A percentile compares a stretch with the other conserved stretches of the same genome.
phyloP scores from a whole-genome alignment of 148 eudicot genomes.

The Linanthus parryae region DNA sequence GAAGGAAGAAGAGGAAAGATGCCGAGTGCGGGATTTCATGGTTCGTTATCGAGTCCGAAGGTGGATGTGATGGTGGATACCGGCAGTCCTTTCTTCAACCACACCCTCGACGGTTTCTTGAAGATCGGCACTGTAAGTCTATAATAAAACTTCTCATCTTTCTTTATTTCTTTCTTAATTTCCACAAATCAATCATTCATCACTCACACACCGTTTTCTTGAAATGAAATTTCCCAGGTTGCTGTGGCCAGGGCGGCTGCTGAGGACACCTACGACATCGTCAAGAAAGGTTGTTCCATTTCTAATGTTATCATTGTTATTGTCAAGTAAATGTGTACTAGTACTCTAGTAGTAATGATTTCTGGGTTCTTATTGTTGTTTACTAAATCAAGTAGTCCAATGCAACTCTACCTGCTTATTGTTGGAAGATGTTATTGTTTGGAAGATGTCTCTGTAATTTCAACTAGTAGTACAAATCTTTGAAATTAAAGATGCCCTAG shows the following conservation, averaged over 20 bases:
- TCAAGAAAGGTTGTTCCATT: conserved; percentile 37
- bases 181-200: too few species aligned
- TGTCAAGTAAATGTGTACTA: too few species aligned
- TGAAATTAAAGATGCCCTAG: too few species aligned
- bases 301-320: neutral
- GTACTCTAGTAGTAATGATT: too few species aligned
- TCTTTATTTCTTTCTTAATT: neutral
- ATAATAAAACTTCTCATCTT: neutral
- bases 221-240: too few species aligned
- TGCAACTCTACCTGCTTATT: too few species aligned
- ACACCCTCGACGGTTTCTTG: conserved; percentile 73
- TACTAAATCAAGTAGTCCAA: too few species aligned
- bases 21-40: conserved; percentile 48
- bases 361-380: too few species aligned
- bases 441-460: too few species aligned
- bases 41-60: conserved; percentile 35
- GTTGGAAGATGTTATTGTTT: too few species aligned
- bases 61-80: conserved; percentile 53
- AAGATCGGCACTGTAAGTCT: conserved; percentile 69
- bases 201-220: too few species aligned
- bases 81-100: conserved; percentile 73
- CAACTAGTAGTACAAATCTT: too few species aligned
- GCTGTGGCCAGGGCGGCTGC: conserved; percentile 56
- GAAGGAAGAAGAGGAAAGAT: conserved; percentile 19
- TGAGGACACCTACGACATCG: conserved; percentile 61